Evolutionary conservation across 371 early-diverging fungal species (phyloP), one percentile per base, ranked within the genome.

Genomic region (Rhizopus sp.): DNA sequence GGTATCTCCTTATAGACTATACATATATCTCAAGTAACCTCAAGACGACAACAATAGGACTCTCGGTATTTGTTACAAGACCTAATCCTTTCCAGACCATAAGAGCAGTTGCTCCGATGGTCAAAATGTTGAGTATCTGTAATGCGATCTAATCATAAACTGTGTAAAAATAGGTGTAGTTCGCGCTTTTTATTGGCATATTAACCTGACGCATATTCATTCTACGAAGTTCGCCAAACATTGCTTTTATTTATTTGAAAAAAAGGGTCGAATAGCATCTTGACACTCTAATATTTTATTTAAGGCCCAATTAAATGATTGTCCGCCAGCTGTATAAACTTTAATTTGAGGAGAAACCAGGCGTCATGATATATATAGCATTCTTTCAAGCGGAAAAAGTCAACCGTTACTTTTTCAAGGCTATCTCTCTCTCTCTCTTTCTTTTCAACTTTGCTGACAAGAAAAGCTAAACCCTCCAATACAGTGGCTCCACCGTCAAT

Each of bases 31-130:
- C 29, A 29, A 23, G 30, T 32, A 71, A 88, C 91, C 84, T 84
- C 39, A 99, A 75, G 5, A 99, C 99, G 4, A 99, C 99, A 10
- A 99, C 99, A 46, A 99, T 91, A 6, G 99, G 99, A 56, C 93
- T 91, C 72, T 99, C 99, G 63, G 88, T 93, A 70, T 98, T 98
- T 16, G 92, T 87, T 15, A 89, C 72, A 37, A 98, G 68, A 15
- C 89, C 82, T 57, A 96, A 64, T 0, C 86, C 88, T 75, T 97
- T 99, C 99, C 99, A 99, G 34, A 96, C 87, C 94, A 98, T 98
- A 66, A 98, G 88, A 34, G 98, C 96, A 50, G 94, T 91, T 10
- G 93, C 83, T 35, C 92, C 80, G 60, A 95, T 89, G 68, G 92
- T 86, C 63, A 91, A 54, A 46, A 96, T 88, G 66, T 92, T 92